A percentile compares a stretch with the other conserved stretches of the same genome.
These are phyloP conservation scores for Botryotinia globosa DNA, from an alignment of 2,329 filamentous ascomycete species.

Conservation along the genomic window DNA sequence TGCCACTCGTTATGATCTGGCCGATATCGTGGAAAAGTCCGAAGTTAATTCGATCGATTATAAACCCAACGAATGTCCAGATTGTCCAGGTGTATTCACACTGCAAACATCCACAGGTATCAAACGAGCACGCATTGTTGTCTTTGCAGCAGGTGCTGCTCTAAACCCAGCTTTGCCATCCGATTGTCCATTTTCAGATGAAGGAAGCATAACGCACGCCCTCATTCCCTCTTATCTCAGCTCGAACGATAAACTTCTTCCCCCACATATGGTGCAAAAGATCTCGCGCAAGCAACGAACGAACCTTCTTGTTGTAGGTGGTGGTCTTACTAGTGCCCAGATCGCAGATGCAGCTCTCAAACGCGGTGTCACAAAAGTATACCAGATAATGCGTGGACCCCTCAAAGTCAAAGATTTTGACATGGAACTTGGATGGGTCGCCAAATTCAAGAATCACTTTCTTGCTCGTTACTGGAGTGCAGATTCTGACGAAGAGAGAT, in stretches of 20 bases:
- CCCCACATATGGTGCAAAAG: slow-evolving; percentile 46
- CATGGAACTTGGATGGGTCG: slow-evolving; percentile 73
- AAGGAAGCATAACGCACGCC: slow-evolving; percentile 28
- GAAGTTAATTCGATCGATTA: slow-evolving; percentile 30
- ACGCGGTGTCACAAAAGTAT: slow-evolving; percentile 64
- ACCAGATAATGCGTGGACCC: slow-evolving; percentile 63
- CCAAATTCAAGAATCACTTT: slow-evolving; percentile 75
- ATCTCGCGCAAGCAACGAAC: slow-evolving; percentile 52
- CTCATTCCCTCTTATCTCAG: slow-evolving; percentile 19
- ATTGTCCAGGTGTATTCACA: slow-evolving; percentile 58
- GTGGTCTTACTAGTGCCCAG: slow-evolving; percentile 74
- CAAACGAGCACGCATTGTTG: slow-evolving; percentile 60
- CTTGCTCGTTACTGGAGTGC: slow-evolving; percentile 76
- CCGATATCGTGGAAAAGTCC: slow-evolving; percentile 58
- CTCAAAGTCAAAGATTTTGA: slow-evolving; percentile 71
- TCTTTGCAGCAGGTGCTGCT: slow-evolving; percentile 69
- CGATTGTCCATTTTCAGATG: slow-evolving; percentile 42
- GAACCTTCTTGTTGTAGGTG: slow-evolving; percentile 68
- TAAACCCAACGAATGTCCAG: slow-evolving; percentile 6
- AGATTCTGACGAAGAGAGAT: slow-evolving; percentile 66
- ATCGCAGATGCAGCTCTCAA: slow-evolving; percentile 64
- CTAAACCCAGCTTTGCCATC: slow-evolving; percentile 48
- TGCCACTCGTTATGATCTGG: slow-evolving; percentile 56
- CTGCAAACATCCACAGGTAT: slow-evolving; percentile 54
- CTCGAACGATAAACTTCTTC: slow-evolving; percentile 24